Percentiles rank a stretch among this genome's conserved stretches.
Conservation (phyloP, 441 rosid genomes). For the Populus hybrid region DNA sequence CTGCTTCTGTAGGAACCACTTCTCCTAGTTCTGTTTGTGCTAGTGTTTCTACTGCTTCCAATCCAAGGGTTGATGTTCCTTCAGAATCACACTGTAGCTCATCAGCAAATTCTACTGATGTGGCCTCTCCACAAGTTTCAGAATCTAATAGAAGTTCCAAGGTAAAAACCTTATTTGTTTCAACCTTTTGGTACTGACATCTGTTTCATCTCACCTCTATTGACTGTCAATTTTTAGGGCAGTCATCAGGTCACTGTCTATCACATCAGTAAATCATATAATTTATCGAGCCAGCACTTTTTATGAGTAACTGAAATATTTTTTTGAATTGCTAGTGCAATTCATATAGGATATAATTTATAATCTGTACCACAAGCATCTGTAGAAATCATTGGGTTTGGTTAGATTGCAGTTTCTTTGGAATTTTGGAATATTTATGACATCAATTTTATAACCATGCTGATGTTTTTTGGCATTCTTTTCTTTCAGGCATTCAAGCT, state of each 20-base stretch:
- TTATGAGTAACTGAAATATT: background rate
- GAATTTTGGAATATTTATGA: conserved; percentile 5
- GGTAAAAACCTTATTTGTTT: conserved; percentile 31
- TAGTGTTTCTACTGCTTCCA: conserved; percentile 30
- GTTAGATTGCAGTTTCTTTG: conserved; percentile 11
- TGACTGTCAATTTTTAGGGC: background rate
- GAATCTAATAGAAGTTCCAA: conserved; percentile 45
- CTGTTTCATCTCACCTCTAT: background rate
- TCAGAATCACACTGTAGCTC: conserved; percentile 24
- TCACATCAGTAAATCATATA: background rate
- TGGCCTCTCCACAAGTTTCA: conserved; percentile 39
- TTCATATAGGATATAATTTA: background rate
- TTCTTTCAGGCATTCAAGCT: conserved; percentile 72
- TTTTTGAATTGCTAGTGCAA: background rate
- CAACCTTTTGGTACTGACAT: background rate
- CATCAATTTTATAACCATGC: background rate
- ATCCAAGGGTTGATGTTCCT: conserved; percentile 23
- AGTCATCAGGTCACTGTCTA: background rate
- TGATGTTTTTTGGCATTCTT: conserved; percentile 1
- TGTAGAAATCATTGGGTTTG: background rate
- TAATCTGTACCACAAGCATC: background rate
- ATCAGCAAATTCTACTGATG: conserved; percentile 35
- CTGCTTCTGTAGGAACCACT: conserved; percentile 25
- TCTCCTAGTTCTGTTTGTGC: conserved; percentile 32
- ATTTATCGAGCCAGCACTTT: background rate